Evolutionary conservation across 345 rosid genomes (phyloP), one percentile per base, ranked within the genome.

Genomic region (Erysimum cheiranthoides): DNA sequence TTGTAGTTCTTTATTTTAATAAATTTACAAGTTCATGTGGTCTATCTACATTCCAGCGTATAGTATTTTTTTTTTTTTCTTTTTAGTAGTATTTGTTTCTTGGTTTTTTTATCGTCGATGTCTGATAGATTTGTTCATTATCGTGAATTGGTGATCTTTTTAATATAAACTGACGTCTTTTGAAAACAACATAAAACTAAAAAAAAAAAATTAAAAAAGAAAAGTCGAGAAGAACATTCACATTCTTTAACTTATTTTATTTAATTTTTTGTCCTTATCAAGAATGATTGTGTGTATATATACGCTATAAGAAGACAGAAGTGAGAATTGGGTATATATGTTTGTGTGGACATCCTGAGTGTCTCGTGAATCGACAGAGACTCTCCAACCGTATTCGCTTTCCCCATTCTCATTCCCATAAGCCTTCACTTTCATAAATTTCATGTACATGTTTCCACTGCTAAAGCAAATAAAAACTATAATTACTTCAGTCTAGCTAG

Each of bases 341-440:
- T 17, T 68, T 73, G 73, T 67, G 81, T 78, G 81, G 74, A 72
- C 69, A 51, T 61, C 66, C 34, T 73, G 38, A 27, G 60, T 50
- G 70, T 66, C 81, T 73, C 81, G 81, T 78, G 81, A 78, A 72
- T 45, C 73, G 77, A 78, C 73, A 66, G 81, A 6, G 73, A 72
- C 81, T 32, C 51, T 52, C 65, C 65, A 66, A 50, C 77, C 43
- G 64, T 66, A 50, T 66, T 60, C 36, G 27, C 46, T 66, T 66
- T 71, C 73, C 70, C 50, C 56, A 57, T 71, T 65, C 77, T 66
- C 12, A 59, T 59, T 71, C 81, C 67, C 68, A 66, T 27, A 31
- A 11, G 16, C 45, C 65, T 60, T 60, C 74, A 17, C 78, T 72
- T 72, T 58, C 57, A 3, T 30, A 10, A 28, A 14, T 35, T 57